These are phyloP conservation scores for Dichomitus squalens DNA, from an alignment of 1,284 basidiomycete genomes.

Conservation along the genomic window DNA sequence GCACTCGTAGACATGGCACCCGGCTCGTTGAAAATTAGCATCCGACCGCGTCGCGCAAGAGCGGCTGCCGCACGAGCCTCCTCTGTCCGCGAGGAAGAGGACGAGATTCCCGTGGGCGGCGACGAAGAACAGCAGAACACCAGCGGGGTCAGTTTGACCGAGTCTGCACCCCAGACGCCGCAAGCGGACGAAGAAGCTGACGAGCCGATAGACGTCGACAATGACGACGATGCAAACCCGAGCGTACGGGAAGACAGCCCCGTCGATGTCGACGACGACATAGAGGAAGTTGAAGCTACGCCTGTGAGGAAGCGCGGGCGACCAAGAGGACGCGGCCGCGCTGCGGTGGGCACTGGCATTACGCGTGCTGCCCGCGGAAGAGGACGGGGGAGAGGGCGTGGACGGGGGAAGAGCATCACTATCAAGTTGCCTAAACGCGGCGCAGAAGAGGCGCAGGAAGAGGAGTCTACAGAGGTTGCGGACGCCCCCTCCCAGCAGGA, in stretches of 20 bases:
- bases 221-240: slow-evolving; percentile 20
- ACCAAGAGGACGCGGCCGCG: slow-evolving; percentile 33
- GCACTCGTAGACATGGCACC: slow-evolving; percentile 6
- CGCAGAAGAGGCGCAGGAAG: slow-evolving; percentile 49
- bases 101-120: slow-evolving; percentile 7
- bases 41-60: slow-evolving; percentile 29
- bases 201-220: slow-evolving; percentile 19
- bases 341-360: slow-evolving; percentile 28
- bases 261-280: slow-evolving; percentile 17
- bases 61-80: slow-evolving; percentile 16
- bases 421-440: slow-evolving; percentile 38
- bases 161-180: slow-evolving; percentile 14
- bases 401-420: slow-evolving; percentile 36
- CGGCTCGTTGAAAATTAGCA: slow-evolving; percentile 32
- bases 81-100: slow-evolving; percentile 17
- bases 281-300: slow-evolving; percentile 23
- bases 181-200: slow-evolving; percentile 22
- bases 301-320: slow-evolving; percentile 28
- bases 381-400: slow-evolving; percentile 46
- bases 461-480: slow-evolving; percentile 28
- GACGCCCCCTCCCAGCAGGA: slow-evolving; percentile 36
- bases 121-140: slow-evolving; percentile 19
- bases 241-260: slow-evolving; percentile 16
- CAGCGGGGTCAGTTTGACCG: slow-evolving; percentile 9
- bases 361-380: slow-evolving; percentile 39